Conservation (phyloP, 2,329 filamentous ascomycete genomes). For the Arthrinium puccinioides region DNA sequence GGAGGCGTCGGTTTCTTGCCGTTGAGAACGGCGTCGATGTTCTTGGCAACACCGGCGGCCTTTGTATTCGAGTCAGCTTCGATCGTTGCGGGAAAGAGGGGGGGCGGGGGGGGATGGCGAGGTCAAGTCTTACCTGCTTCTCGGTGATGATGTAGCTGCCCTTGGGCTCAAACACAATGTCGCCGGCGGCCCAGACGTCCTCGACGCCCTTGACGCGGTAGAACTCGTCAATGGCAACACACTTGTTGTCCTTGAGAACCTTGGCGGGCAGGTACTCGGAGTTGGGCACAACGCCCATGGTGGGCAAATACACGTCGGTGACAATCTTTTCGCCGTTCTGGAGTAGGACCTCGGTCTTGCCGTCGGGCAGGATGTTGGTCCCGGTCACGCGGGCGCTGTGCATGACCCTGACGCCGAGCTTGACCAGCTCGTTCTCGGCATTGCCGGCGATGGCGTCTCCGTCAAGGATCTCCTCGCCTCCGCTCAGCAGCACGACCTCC, state of each 20-base stretch:
- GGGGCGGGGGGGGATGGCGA: neutral
- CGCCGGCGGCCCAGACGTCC: conserved; percentile 46
- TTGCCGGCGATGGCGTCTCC: conserved; percentile 34
- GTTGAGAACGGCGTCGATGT: conserved; percentile 40
- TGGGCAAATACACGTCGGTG: conserved; percentile 51
- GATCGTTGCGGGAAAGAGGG: neutral
- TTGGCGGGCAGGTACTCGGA: conserved; percentile 40
- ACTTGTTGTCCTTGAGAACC: conserved; percentile 35
- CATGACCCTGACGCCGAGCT: conserved; percentile 43
- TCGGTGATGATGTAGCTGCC: conserved; percentile 35
- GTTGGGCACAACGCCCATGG: conserved; percentile 48
- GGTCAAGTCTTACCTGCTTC: conserved; percentile 34
- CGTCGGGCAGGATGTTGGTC: conserved; percentile 26
- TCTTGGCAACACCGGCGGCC: conserved; percentile 45
- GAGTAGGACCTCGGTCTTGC: conserved; percentile 41
- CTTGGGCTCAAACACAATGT: conserved; percentile 42
- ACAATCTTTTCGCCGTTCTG: conserved; percentile 36
- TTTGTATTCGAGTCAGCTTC: too few relatives aligned
- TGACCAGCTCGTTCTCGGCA: conserved; percentile 42
- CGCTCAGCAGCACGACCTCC: conserved; percentile 40
- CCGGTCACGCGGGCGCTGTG: conserved; percentile 32
- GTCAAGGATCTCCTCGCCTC: conserved; percentile 31
- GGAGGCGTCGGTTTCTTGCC: conserved; percentile 35
- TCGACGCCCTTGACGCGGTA: conserved; percentile 37
- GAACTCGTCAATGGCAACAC: conserved; percentile 42